phyloP scores from a whole-genome alignment of 371 early-diverging fungal species.

The Mortierella polycephala region DNA sequence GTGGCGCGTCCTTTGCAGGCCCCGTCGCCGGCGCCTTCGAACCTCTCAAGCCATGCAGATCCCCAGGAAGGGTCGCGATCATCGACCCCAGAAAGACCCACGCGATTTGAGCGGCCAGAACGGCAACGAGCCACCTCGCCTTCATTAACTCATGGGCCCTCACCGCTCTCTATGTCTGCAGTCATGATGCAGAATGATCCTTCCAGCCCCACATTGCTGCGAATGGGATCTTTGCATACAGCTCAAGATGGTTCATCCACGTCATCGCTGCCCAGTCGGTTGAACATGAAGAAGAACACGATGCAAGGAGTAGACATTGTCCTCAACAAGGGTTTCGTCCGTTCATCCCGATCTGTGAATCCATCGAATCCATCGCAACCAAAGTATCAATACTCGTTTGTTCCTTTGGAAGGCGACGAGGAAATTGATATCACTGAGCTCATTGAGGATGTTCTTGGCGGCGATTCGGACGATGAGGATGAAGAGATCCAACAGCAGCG shows the following conservation, averaged over 20 bases:
- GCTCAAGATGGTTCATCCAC: conserved; percentile 9
- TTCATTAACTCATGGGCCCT: conserved; percentile 47
- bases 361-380: conserved; percentile 4
- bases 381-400: conserved; percentile 54
- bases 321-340: conserved; percentile 48
- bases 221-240: conserved; percentile 14
- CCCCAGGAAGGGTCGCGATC: conserved; percentile 42
- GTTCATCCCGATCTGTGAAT: conserved; percentile 30
- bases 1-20: conserved; percentile 37
- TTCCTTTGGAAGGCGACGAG: conserved; percentile 49
- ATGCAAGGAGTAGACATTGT: conserved; percentile 55
- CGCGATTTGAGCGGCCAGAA: conserved; percentile 54
- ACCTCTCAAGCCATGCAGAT: conserved; percentile 37
- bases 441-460: conserved; percentile 56
- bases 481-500: conserved; percentile 32
- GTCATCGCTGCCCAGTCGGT: conserved; percentile 6
- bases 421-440: conserved; percentile 58
- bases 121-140: conserved; percentile 50
- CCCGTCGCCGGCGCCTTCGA: conserved; percentile 52
- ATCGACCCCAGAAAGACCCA: conserved; percentile 48
- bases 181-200: conserved; percentile 19
- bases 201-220: neutral
- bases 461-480: conserved; percentile 49
- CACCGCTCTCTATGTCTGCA: conserved; percentile 44
- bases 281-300: conserved; percentile 40